Evolutionary conservation across 163 green algal genomes (phyloP).

Genomic region (Chlorella variabilis): DNA sequence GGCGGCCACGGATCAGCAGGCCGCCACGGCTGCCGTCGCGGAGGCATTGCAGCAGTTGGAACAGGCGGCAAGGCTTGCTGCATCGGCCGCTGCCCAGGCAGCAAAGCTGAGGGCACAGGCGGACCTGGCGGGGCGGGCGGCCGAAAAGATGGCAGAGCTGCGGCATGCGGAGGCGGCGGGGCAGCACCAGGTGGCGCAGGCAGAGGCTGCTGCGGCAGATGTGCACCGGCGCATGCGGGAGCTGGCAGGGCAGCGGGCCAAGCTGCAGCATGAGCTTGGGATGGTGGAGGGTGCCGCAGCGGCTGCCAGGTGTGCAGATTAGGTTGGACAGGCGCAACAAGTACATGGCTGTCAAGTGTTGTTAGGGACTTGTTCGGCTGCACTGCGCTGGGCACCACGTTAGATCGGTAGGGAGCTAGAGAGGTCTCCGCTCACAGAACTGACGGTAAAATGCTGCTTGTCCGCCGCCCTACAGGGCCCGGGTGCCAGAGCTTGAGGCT

Average conservation of each 20-base stretch:
- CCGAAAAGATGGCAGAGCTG: conserved; percentile 14
- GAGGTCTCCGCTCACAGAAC: not conserved
- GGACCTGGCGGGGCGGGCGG: not conserved
- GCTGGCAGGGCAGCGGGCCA: conserved; percentile 20
- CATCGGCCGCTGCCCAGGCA: not conserved
- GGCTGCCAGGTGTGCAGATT: conserved; percentile 16
- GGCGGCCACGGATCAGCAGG: not conserved
- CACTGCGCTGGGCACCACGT: too few relatives aligned
- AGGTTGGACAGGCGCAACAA: not conserved
- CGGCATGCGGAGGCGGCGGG: conserved; percentile 10
- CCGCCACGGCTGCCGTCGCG: not conserved
- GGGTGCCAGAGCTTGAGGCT: conserved; percentile 61
- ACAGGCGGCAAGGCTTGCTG: not conserved
- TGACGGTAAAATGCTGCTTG: too few relatives aligned
- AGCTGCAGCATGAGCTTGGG: conserved; percentile 47
- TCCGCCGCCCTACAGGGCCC: conserved; percentile 1
- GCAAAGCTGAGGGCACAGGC: not conserved
- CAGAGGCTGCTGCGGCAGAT: not conserved
- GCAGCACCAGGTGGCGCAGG: not conserved
- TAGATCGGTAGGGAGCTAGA: too few relatives aligned
- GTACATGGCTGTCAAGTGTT: not conserved
- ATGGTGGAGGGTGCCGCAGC: conserved; percentile 43
- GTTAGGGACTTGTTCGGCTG: too few relatives aligned
- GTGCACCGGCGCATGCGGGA: conserved; percentile 13
- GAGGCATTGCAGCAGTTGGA: conserved; percentile 11